A percentile compares a stretch with the other conserved stretches of the same genome.
These are phyloP conservation scores for Boletus tylopilopsis DNA, from an alignment of 768 basidiomycete species.

Conservation along the genomic window DNA sequence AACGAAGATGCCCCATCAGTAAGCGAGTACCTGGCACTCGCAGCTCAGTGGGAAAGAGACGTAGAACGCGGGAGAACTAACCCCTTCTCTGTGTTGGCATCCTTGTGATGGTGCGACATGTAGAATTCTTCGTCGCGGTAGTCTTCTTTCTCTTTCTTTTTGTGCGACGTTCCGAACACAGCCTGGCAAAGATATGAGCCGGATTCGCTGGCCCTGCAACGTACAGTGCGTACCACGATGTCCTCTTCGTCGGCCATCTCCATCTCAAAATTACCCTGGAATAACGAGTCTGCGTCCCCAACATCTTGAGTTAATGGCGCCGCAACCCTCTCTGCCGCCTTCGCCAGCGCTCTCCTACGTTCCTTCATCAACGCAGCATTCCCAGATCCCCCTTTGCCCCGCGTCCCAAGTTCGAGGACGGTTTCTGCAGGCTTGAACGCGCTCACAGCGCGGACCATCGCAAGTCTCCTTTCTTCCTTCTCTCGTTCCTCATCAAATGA, in stretches of 20 bases:
- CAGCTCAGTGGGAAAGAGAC: not conserved
- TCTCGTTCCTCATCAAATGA: constrained; percentile 35
- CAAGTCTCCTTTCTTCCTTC: constrained; percentile 47
- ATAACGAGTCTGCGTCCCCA: constrained; percentile 31
- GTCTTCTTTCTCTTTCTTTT: constrained; percentile 40
- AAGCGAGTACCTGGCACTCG: constrained; percentile 70
- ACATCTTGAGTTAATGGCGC: constrained; percentile 29
- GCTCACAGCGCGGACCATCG: constrained; percentile 69
- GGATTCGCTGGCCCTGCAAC: not conserved
- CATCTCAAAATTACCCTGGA: constrained; percentile 32
- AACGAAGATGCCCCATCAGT: constrained; percentile 85
- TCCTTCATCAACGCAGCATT: constrained; percentile 84
- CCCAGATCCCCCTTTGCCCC: constrained; percentile 54
- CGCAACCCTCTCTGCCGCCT: constrained; percentile 51
- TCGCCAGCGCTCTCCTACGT: constrained; percentile 71
- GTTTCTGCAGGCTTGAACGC: constrained; percentile 86
- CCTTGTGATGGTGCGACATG: constrained; percentile 89
- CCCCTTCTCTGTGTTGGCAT: constrained; percentile 87
- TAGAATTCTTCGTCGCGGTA: constrained; percentile 86
- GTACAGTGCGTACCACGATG: constrained; percentile 49
- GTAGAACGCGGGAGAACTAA: constrained; percentile 33
- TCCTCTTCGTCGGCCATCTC: constrained; percentile 81
- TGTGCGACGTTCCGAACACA: constrained; percentile 57
- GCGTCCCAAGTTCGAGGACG: constrained; percentile 82
- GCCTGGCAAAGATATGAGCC: constrained; percentile 39